Evolutionary conservation across 305 asterid species (phyloP), one percentile per base, ranked within the genome.

Genomic region (Striga hermonthica): DNA sequence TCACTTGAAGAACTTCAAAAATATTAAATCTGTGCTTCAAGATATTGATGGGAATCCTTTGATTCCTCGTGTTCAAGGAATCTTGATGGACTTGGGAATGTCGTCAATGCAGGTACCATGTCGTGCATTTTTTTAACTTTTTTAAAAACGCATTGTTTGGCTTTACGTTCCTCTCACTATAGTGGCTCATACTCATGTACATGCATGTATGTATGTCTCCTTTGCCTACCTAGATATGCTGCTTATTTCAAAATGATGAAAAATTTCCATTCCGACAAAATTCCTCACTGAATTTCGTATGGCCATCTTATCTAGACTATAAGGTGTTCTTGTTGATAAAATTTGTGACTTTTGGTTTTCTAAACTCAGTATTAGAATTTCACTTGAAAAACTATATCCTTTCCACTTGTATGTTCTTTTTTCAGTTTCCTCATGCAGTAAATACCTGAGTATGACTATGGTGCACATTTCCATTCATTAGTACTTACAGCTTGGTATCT

Each of bases 1-100:
- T 60, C 69, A 79, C 74, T 57, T 83, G 82, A 82, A 82, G 78
- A 93, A 93, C 74, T 93, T 79, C 68, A 86, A 66, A 75, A 70
- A 75, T 67, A 75, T 84, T 49, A 84, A 83, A 75, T 49, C 77
- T 15, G 86, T 80, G 62, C 86, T 88, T 64, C 72, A 68, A 57
- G 94, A 77, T 41, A 74, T 87, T 69, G 82, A 77, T 44, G 85
- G 74, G 60, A 70, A 75, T 58, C 67, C 57, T 58, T 37, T 71
- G 60, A 79, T 61, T 67, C 47, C 73, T 77, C 90, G 92, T 45
- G 80, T 90, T 76, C 64, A 83, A 66, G 98, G 97, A 78, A 86
- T 93, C 66, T 70, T 93, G 69, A 86, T 93, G 97, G 98, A 90
- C 81, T 79, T 93, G 80, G 98, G 98, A 65, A 87, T 93, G 95